Conservation (phyloP, 306 rosid genomes). For the Quercus bicolor region DNA sequence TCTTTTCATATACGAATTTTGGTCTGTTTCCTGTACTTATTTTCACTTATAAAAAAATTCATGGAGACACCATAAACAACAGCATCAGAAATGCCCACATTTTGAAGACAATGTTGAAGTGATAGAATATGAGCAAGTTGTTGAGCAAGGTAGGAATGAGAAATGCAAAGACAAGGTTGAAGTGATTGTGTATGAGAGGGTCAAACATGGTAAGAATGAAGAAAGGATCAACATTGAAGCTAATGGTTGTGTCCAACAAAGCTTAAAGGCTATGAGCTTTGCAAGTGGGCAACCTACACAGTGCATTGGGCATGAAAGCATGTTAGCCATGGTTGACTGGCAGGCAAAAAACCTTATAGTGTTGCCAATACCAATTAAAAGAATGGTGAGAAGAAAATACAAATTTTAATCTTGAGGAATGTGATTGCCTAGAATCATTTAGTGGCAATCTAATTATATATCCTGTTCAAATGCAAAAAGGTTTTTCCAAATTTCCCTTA, state of each 20-base stretch:
- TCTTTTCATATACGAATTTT: too few relatives aligned
- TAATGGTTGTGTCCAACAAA: background rate
- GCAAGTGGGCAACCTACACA: background rate
- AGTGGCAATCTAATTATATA: too few relatives aligned
- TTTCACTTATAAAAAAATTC: slow-evolving; percentile 12
- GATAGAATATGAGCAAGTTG: slow-evolving; percentile 25
- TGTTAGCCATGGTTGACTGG: background rate
- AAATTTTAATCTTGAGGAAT: too few relatives aligned
- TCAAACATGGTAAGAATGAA: slow-evolving; percentile 10
- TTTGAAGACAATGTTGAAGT: slow-evolving; percentile 33
- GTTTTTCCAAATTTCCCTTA: too few relatives aligned
- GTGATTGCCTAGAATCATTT: too few relatives aligned
- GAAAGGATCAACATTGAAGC: background rate
- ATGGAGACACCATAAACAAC: background rate
- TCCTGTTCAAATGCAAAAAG: too few relatives aligned
- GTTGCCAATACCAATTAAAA: background rate
- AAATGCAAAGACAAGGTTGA: slow-evolving; percentile 18
- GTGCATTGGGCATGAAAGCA: background rate
- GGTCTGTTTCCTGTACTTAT: too few relatives aligned
- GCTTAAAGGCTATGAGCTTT: background rate
- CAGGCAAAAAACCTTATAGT: slow-evolving; percentile 8
- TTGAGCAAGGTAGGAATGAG: slow-evolving; percentile 2
- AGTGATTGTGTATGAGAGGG: slow-evolving; percentile 22
- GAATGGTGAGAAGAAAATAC: too few relatives aligned
- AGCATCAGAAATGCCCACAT: slow-evolving; percentile 13